phyloP scores from a whole-genome alignment of 2,329 filamentous ascomycete species.

The Monilinia fructigena region DNA sequence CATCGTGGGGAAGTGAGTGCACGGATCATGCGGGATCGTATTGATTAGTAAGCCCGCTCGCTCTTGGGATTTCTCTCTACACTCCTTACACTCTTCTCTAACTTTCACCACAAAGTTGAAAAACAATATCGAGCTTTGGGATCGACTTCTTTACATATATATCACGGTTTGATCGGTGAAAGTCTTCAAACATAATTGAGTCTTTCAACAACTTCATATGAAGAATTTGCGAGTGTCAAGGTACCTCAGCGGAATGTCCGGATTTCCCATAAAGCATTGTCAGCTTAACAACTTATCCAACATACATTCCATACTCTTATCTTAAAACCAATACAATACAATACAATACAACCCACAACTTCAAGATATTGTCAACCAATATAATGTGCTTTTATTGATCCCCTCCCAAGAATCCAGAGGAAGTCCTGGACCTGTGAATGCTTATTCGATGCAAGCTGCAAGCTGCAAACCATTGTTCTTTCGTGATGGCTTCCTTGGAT shows the following conservation, averaged over 20 bases:
- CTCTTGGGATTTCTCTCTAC: background rate
- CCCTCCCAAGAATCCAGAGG: background rate
- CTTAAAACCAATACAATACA: background rate
- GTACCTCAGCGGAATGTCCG: background rate
- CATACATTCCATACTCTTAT: slow-evolving; percentile 5
- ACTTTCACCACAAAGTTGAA: background rate
- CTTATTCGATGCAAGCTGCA: slow-evolving; percentile 1
- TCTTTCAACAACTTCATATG: background rate
- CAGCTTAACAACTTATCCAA: slow-evolving; percentile 8
- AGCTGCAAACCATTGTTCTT: background rate
- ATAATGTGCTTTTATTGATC: slow-evolving; percentile 12
- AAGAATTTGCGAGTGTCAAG: background rate
- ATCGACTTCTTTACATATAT: background rate
- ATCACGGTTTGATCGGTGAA: background rate
- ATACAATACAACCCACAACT: background rate
- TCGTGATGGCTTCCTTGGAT: slow-evolving; percentile 35
- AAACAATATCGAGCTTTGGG: background rate
- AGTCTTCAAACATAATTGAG: background rate
- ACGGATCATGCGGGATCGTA: slow-evolving; percentile 1
- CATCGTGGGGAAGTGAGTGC: slow-evolving; percentile 8
- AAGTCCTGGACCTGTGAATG: background rate
- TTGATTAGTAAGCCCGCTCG: no score
- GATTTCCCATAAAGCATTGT: slow-evolving; percentile 6
- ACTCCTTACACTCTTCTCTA: background rate
- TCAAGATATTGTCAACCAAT: background rate